phyloP scores from a whole-genome alignment of 441 rosid species.

The Populus hybrid region DNA sequence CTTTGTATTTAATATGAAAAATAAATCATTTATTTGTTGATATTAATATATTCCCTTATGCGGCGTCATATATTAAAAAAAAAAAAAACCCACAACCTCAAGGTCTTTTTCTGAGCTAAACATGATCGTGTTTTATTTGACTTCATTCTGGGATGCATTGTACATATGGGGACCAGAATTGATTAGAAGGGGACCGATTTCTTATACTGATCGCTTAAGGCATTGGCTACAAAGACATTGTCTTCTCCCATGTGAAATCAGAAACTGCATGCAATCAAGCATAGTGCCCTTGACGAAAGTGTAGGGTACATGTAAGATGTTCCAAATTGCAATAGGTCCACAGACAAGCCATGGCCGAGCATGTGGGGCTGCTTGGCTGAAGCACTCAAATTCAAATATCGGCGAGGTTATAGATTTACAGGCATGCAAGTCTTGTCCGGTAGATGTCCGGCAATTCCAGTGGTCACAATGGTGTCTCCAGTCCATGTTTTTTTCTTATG shows the following conservation, averaged over 20 bases:
- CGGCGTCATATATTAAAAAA: neutral
- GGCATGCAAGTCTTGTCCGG: constrained; percentile 31
- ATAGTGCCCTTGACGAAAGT: constrained; percentile 10
- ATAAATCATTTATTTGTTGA: no score
- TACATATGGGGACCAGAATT: neutral
- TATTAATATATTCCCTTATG: neutral
- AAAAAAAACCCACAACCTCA: fast-evolving
- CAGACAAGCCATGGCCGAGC: constrained; percentile 27
- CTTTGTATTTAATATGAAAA: neutral
- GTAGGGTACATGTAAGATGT: neutral
- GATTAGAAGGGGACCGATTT: neutral
- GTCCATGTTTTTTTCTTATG: neutral
- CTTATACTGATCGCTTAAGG: neutral
- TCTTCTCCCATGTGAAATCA: constrained; percentile 4
- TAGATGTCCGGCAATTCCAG: constrained; percentile 43
- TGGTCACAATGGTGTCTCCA: constrained; percentile 23
- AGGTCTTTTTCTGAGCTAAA: neutral
- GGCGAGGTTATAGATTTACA: constrained; percentile 8
- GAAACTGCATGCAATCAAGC: constrained; percentile 15
- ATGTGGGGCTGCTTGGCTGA: constrained; percentile 34
- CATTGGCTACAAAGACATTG: neutral
- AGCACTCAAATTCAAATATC: neutral
- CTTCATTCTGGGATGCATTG: neutral
- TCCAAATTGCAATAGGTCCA: constrained; percentile 4
- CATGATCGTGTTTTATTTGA: neutral